Conservation (phyloP, 176 grass and related monocot genomes). For the Rhipidocladum racemiflorum region DNA sequence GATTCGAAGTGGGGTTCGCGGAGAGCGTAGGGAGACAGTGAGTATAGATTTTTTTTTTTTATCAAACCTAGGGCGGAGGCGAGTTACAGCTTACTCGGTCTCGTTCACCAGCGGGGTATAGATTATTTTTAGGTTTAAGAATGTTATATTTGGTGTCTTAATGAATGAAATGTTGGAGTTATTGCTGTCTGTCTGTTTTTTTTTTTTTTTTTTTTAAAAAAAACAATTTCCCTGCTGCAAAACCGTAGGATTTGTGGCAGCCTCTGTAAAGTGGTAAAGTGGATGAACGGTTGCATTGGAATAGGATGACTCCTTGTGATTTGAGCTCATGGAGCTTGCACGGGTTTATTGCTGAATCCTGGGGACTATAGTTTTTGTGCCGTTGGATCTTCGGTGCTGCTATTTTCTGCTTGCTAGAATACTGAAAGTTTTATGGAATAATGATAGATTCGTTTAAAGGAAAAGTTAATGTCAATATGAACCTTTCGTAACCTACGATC, state of each 20-base stretch:
- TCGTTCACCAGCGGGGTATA: not conserved
- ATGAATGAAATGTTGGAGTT: not conserved
- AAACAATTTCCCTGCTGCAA: not conserved
- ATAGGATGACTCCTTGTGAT: not conserved
- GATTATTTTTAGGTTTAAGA: not conserved
- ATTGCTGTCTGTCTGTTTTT: not conserved
- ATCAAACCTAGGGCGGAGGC: slow-evolving; percentile 1
- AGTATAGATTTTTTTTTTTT: not conserved
- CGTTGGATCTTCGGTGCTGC: not conserved
- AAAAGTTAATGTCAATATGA: not conserved
- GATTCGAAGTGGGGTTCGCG: not conserved
- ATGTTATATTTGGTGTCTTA: not conserved
- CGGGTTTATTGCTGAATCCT: not conserved
- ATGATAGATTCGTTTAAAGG: slow-evolving; percentile 6
- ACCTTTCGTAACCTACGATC: not conserved
- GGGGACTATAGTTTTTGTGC: not conserved
- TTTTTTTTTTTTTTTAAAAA: not conserved
- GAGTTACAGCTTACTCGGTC: slow-evolving; percentile 4
- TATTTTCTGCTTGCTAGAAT: slow-evolving; percentile 16
- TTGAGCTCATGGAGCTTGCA: not conserved
- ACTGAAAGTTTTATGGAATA: not conserved
- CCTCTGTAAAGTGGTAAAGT: not conserved
- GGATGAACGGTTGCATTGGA: not conserved
- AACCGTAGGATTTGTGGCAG: slow-evolving; percentile 1
- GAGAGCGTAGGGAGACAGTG: not conserved